Conservation (phyloP, 345 rosid species). For the Capsella bursapastoris region DNA sequence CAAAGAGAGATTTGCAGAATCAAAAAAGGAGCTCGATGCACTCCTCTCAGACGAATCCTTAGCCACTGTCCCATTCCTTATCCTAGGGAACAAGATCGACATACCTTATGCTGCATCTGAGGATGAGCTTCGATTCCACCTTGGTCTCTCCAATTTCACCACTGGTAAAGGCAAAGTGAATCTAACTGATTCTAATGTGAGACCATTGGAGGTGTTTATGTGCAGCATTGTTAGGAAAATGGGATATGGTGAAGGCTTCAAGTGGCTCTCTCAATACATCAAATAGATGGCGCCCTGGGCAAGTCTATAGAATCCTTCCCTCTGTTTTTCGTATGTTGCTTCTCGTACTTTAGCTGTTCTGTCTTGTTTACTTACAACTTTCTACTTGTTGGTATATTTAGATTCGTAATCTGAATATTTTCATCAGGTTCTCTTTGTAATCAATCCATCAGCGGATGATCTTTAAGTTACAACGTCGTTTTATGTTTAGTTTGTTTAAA, state of each 20-base stretch:
- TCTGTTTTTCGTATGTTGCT: slow-evolving; percentile 10
- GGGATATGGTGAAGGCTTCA: slow-evolving; percentile 83
- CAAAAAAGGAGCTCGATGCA: slow-evolving; percentile 72
- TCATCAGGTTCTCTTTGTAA: slow-evolving; percentile 23
- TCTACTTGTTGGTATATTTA: slow-evolving; percentile 13
- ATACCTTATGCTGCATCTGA: slow-evolving; percentile 82
- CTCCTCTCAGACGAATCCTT: slow-evolving; percentile 69
- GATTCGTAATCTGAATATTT: not conserved
- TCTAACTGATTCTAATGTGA: slow-evolving; percentile 53
- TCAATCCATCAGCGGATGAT: not conserved
- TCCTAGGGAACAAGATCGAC: slow-evolving; percentile 76
- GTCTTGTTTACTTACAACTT: not conserved
- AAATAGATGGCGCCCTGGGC: slow-evolving; percentile 37
- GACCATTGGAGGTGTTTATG: slow-evolving; percentile 80
- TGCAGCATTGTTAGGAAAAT: slow-evolving; percentile 83
- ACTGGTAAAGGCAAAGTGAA: slow-evolving; percentile 77
- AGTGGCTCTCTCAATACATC: slow-evolving; percentile 77
- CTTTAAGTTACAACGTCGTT: not conserved
- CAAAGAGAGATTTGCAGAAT: slow-evolving; percentile 73
- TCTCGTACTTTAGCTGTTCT: not conserved
- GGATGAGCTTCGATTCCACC: slow-evolving; percentile 67
- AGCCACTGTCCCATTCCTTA: slow-evolving; percentile 62
- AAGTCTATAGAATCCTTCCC: not conserved
- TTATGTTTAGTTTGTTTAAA: not conserved
- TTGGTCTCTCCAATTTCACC: slow-evolving; percentile 72